These are phyloP conservation scores for Ustilaginoidea virens DNA, from an alignment of 2,329 filamentous ascomycete species.

Conservation along the genomic window DNA sequence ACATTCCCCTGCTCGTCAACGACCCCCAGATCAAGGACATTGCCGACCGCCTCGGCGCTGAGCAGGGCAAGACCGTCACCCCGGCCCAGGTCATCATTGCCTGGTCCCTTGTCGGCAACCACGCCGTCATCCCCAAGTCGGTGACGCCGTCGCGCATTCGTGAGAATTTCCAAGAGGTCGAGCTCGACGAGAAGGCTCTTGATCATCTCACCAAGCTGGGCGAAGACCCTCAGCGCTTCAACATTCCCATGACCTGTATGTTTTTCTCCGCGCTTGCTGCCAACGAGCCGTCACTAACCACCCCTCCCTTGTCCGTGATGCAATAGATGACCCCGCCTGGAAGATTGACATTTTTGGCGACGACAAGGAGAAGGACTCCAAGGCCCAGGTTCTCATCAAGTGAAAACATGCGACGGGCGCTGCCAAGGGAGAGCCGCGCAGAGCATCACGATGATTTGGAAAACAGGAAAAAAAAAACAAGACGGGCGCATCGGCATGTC, in stretches of 20 bases:
- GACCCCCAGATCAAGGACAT: constrained; percentile 38
- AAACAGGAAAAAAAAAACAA: too few species aligned
- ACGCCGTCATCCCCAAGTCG: constrained; percentile 61
- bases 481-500: too few species aligned
- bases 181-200: constrained; percentile 43
- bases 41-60: constrained; percentile 27
- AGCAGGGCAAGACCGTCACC: constrained; percentile 22
- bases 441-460: too few species aligned
- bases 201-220: constrained; percentile 46
- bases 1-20: constrained; percentile 39
- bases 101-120: constrained; percentile 44
- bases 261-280: constrained; percentile 5
- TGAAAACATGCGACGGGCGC: constrained; percentile 1
- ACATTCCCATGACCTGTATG: constrained; percentile 27
- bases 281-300: too few species aligned
- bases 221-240: constrained; percentile 29
- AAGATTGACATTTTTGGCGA: constrained; percentile 40
- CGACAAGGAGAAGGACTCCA: constrained; percentile 32
- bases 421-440: too few species aligned
- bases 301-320: not conserved
- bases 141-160: constrained; percentile 53
- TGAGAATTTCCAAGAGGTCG: constrained; percentile 53
- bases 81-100: constrained; percentile 34
- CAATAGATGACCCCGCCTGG: constrained; percentile 34
- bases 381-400: constrained; percentile 29